Evolutionary conservation across 768 basidiomycete species (phyloP), one percentile per base, ranked within the genome.

Genomic region (Trametes cubensis): DNA sequence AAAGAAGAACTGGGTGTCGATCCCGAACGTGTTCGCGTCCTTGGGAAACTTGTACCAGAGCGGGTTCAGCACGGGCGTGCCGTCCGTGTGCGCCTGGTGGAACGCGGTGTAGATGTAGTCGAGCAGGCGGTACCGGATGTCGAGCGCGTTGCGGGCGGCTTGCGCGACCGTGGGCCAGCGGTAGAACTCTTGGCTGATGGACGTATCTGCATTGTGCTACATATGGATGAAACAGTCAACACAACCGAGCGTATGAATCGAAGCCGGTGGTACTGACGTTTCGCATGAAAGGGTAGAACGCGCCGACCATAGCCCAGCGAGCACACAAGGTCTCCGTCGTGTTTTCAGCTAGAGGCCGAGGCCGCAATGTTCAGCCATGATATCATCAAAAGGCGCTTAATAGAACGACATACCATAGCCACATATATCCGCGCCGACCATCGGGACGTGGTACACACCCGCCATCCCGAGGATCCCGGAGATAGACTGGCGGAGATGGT

Each of bases 211-310:
- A 59, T 88, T 87, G 67, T 88, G 85, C 84, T 86, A 30, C 8
- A 13, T 42, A 14, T 38, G 28, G 23, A 60, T n/a, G 20, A 15
- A 15, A 4, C 20, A 23, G 41, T 18, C 13, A 54, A 7, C 15
- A 21, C 44, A 10, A 2, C 34, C 6, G 50, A 4, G 20, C 3
- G 18, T 28, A 20, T 15, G 25, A 5, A 11, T 26, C 26, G 18
- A n/a, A n/a, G 13, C 2, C 30, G 40, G 45, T 40, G 15, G 6
- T 26, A 72, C 84, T 72, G 59, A 87, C 86, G 69, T 92, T 89
- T 10, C 90, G 78, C 85, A 86, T 89, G 78, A 92, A 92, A 0
- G 90, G 89, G 71, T 86, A 85, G 74, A 91, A 92, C 0, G 87
- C 89, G 1, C 88, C 87, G 2, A 92, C 77, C 77, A 80, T 87